These are phyloP conservation scores for Xylaria curta DNA, from an alignment of 495 filamentous ascomycete genomes.

Conservation along the genomic window DNA sequence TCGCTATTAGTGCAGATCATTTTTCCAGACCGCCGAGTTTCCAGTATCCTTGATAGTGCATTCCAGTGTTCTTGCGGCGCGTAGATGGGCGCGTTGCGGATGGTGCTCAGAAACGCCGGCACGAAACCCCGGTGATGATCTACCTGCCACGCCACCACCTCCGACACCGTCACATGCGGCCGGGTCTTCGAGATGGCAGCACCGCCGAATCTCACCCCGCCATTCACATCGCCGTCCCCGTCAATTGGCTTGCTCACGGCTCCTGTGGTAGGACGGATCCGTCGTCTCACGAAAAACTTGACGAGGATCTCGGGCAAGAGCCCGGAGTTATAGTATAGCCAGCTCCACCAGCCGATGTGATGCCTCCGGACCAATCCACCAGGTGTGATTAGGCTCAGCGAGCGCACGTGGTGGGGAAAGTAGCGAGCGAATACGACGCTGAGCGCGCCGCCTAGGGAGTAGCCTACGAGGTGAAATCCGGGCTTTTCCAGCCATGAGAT, in stretches of 20 bases:
- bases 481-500: constrained; percentile 69
- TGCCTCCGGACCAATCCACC: constrained; percentile 71
- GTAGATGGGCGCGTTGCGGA: constrained; percentile 56
- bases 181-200: constrained; percentile 48
- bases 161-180: constrained; percentile 43
- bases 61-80: constrained; percentile 62
- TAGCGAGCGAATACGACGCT: constrained; percentile 72
- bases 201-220: constrained; percentile 47
- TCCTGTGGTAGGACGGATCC: constrained; percentile 51
- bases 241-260: constrained; percentile 25
- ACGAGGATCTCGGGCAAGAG: constrained; percentile 66
- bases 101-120: constrained; percentile 56
- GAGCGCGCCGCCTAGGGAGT: constrained; percentile 85
- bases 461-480: constrained; percentile 77
- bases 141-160: constrained; percentile 61
- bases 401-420: constrained; percentile 70
- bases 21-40: constrained; percentile 44
- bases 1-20: constrained; percentile 18
- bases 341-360: constrained; percentile 65
- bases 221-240: constrained; percentile 43
- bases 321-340: constrained; percentile 65
- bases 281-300: constrained; percentile 56
- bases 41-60: constrained; percentile 58
- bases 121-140: constrained; percentile 60
- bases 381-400: constrained; percentile 76